Conservation (phyloP, 2,329 filamentous ascomycete species). For the Phaeoacremonium minimum region DNA sequence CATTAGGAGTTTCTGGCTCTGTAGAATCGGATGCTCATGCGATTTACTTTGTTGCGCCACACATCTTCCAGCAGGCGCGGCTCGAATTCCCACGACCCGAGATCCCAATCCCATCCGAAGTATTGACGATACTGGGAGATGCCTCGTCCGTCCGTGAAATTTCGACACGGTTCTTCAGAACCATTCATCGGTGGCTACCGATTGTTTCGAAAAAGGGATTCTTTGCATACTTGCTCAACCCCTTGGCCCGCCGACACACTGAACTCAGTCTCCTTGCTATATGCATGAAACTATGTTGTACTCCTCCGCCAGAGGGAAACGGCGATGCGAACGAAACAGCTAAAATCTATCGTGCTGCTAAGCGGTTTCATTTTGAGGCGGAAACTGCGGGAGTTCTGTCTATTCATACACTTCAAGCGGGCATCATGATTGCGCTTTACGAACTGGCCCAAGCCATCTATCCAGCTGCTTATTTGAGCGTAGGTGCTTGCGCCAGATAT, state of each 20-base stretch:
- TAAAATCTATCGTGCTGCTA: conserved; percentile 17
- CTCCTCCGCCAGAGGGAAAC: no score
- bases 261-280: conserved; percentile 21
- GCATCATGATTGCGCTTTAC: conserved; percentile 23
- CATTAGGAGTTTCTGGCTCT: conserved; percentile 12
- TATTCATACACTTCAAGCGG: conserved; percentile 20
- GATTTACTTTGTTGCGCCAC: conserved; percentile 4
- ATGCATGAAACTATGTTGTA: conserved; percentile 22
- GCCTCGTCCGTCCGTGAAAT: conserved; percentile 5
- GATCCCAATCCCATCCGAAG: conserved; percentile 1
- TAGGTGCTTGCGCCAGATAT: conserved; percentile 8
- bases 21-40: conserved; percentile 1
- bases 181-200: conserved; percentile 15
- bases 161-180: conserved; percentile 11
- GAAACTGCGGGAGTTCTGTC: conserved; percentile 19
- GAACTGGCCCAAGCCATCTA: conserved; percentile 28
- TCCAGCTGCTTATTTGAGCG: conserved; percentile 24
- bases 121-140: conserved; percentile 2
- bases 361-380: conserved; percentile 17
- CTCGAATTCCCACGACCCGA: conserved; percentile 3
- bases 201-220: conserved; percentile 18
- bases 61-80: conserved; percentile 3
- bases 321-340: conserved; percentile 13
- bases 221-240: conserved; percentile 13
- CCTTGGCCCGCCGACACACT: conserved; percentile 12